These are phyloP conservation scores for Gigaspora rosea DNA, from an alignment of 192 early-diverging fungal species.

Conservation along the genomic window DNA sequence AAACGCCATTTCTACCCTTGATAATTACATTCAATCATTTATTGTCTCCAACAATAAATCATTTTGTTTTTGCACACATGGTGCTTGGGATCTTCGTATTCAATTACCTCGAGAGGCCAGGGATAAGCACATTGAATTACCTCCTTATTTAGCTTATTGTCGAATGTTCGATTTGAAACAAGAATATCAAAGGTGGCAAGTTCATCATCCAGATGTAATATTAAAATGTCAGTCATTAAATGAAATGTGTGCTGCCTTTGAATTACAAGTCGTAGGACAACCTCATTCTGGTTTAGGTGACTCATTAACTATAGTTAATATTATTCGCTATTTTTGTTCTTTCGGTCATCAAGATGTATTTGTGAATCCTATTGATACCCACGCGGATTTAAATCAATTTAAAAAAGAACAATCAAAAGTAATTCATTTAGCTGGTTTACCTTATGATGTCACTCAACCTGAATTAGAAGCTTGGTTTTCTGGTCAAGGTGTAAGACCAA, in stretches of 20 bases:
- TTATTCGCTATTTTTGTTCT: slow-evolving; percentile 55
- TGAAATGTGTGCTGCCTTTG: slow-evolving; percentile 60
- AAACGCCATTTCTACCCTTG: slow-evolving; percentile 55
- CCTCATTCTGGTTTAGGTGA: slow-evolving; percentile 63
- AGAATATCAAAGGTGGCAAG: slow-evolving; percentile 65
- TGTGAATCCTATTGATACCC: slow-evolving; percentile 65
- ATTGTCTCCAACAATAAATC: slow-evolving; percentile 49
- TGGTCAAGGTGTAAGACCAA: slow-evolving; percentile 53
- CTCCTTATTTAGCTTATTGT: slow-evolving; percentile 56
- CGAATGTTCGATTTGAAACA: slow-evolving; percentile 71
- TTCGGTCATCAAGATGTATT: slow-evolving; percentile 58
- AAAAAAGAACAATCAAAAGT: slow-evolving; percentile 63
- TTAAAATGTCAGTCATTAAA: slow-evolving; percentile 55
- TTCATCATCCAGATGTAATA: slow-evolving; percentile 58
- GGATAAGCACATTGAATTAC: slow-evolving; percentile 62
- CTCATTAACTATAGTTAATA: slow-evolving; percentile 60
- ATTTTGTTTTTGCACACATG: slow-evolving; percentile 75
- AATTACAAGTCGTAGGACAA: slow-evolving; percentile 46
- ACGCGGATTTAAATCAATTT: slow-evolving; percentile 62
- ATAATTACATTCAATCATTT: slow-evolving; percentile 54
- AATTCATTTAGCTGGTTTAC: slow-evolving; percentile 63
- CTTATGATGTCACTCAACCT: slow-evolving; percentile 59
- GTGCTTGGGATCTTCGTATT: slow-evolving; percentile 70
- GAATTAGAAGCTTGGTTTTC: slow-evolving; percentile 66
- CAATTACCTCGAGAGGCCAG: slow-evolving; percentile 66